These are phyloP conservation scores for Millerozyma miso DNA, from an alignment of 805 yeast genomes.

Conservation along the genomic window DNA sequence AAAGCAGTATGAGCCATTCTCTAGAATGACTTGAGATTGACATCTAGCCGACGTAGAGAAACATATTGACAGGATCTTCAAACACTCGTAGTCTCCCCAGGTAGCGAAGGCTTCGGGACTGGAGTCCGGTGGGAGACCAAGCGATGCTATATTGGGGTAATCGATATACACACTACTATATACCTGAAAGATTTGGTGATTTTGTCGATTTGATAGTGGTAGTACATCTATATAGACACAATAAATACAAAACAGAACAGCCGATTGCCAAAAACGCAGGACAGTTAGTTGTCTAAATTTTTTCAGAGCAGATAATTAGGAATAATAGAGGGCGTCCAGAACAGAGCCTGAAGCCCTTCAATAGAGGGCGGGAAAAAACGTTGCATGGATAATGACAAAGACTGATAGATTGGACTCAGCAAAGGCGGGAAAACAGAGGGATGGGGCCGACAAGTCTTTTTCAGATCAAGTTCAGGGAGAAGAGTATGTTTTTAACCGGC, in stretches of 20 bases:
- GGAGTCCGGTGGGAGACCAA: too few species aligned
- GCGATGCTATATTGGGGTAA: background rate
- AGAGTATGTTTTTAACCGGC: slow-evolving; percentile 28
- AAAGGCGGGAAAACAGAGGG: slow-evolving; percentile 6
- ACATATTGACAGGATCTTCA: too few species aligned
- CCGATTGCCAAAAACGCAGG: background rate
- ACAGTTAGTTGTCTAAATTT: background rate
- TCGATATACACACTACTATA: background rate
- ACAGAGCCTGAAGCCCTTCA: background rate
- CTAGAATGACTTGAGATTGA: too few species aligned
- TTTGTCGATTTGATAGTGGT: background rate
- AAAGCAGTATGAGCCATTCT: too few species aligned
- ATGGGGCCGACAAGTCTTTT: slow-evolving; percentile 14
- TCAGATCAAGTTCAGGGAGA: slow-evolving; percentile 37
- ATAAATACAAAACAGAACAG: background rate
- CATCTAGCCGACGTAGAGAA: too few species aligned
- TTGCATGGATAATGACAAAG: slow-evolving; percentile 1
- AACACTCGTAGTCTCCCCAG: too few species aligned
- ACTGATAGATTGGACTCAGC: slow-evolving; percentile 5
- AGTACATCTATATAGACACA: background rate
- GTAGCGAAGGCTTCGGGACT: too few species aligned
- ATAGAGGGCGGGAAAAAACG: slow-evolving; percentile 2
- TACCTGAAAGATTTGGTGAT: background rate
- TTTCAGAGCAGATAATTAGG: background rate
- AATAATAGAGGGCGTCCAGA: background rate